Percentiles rank a stretch among this genome's conserved stretches.
phyloP scores from a whole-genome alignment of 352 stramenopile genomes.

The Phytophthora nicotianae region DNA sequence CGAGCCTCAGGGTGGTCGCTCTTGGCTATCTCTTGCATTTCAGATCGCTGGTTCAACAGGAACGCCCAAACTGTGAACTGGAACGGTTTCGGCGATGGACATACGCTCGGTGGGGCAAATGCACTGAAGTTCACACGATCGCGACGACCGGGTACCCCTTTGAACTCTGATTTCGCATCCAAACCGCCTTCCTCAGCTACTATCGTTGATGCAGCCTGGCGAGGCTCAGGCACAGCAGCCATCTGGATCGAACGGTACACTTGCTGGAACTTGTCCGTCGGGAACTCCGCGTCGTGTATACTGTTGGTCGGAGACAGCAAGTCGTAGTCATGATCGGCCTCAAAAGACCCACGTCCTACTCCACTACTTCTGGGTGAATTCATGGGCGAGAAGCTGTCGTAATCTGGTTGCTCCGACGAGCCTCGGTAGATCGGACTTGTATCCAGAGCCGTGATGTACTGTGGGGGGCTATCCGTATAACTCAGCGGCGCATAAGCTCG shows the following conservation, averaged over 20 bases:
- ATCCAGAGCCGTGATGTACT: slow-evolving; percentile 42
- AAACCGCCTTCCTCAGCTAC: slow-evolving; percentile 31
- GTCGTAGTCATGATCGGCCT: slow-evolving; percentile 49
- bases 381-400: slow-evolving; percentile 55
- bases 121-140: slow-evolving; percentile 83
- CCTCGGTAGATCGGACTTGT: slow-evolving; percentile 44
- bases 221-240: slow-evolving; percentile 18
- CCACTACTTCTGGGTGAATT: slow-evolving; percentile 40
- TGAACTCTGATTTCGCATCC: slow-evolving; percentile 38
- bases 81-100: slow-evolving; percentile 66
- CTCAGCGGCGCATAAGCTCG: slow-evolving; percentile 34
- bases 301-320: slow-evolving; percentile 62
- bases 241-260: slow-evolving; percentile 77
- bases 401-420: slow-evolving; percentile 33
- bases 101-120: slow-evolving; percentile 68
- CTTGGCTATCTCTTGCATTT: slow-evolving; percentile 68
- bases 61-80: slow-evolving; percentile 80
- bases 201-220: slow-evolving; percentile 16
- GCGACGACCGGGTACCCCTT: slow-evolving; percentile 46
- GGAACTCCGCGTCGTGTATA: slow-evolving; percentile 58
- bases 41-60: slow-evolving; percentile 63
- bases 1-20: slow-evolving; percentile 38
- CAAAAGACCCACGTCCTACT: slow-evolving; percentile 29
- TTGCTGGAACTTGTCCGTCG: slow-evolving; percentile 74
- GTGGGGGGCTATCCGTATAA: slow-evolving; percentile 36